Conservation (phyloP, 805 yeast species). For the Metschnikowia amazonensis region DNA sequence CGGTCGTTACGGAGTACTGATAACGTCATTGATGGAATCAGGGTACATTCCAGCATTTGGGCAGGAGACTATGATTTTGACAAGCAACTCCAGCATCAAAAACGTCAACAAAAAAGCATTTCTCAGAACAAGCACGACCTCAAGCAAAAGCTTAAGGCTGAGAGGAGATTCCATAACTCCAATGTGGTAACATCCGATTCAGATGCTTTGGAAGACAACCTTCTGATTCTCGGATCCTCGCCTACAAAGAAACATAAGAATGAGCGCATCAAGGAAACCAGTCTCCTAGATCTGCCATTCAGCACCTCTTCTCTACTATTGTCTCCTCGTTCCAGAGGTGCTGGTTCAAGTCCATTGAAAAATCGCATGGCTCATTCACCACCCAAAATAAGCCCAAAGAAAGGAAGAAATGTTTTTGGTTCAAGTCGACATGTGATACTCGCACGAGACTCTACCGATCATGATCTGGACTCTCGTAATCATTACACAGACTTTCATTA, state of each 20-base stretch:
- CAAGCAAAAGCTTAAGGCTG: slow-evolving; percentile 10
- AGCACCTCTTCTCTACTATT: background rate
- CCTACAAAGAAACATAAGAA: slow-evolving; percentile 24
- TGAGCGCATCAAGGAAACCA: background rate
- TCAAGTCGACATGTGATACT: background rate
- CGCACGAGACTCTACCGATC: background rate
- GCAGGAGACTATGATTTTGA: slow-evolving; percentile 30
- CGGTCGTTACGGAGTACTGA: slow-evolving; percentile 34
- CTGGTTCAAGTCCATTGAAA: slow-evolving; percentile 3
- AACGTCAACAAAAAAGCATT: slow-evolving; percentile 10
- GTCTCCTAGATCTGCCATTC: background rate
- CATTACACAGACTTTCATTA: no score
- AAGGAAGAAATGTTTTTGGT: background rate
- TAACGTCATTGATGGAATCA: slow-evolving; percentile 9
- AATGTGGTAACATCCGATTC: slow-evolving; percentile 9
- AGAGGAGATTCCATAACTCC: slow-evolving; percentile 15
- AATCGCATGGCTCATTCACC: background rate
- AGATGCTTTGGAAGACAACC: slow-evolving; percentile 19
- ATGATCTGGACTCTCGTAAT: no score
- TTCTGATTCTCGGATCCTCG: slow-evolving; percentile 27
- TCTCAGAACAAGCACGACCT: slow-evolving; percentile 18
- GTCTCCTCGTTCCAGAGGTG: background rate
- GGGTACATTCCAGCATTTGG: slow-evolving; percentile 35
- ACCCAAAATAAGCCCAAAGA: background rate
- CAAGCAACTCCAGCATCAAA: slow-evolving; percentile 14